These are phyloP conservation scores for Botrytis sinoallii DNA, from an alignment of 2,329 filamentous ascomycete genomes.

Conservation along the genomic window DNA sequence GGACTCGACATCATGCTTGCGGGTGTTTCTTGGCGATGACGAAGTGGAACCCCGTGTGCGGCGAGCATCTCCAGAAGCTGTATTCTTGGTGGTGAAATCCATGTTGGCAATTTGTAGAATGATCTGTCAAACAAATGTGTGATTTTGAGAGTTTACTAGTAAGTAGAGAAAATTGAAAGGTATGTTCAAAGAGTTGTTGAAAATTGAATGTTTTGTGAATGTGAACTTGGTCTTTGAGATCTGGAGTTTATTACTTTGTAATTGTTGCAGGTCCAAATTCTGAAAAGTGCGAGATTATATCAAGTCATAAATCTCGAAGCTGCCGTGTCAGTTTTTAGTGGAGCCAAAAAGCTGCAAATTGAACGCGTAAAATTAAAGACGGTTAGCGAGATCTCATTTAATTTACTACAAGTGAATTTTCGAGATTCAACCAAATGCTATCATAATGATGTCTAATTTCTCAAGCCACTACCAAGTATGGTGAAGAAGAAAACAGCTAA, in stretches of 20 bases:
- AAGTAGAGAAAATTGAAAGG: not conserved
- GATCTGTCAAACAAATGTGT: not conserved
- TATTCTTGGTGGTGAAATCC: not conserved
- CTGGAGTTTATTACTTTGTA: not conserved
- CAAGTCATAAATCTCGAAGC: not conserved
- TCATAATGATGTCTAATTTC: not conserved
- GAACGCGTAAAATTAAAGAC: not conserved
- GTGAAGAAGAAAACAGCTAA: not conserved
- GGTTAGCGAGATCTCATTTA: not conserved
- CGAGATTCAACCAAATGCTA: not conserved
- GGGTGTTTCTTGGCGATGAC: not conserved
- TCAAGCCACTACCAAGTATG: not conserved
- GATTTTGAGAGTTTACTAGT: not conserved
- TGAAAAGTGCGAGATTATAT: not conserved
- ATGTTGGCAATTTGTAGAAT: not conserved
- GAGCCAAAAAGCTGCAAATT: not conserved
- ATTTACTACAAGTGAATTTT: not conserved
- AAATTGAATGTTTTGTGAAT: not conserved
- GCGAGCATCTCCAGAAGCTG: not conserved
- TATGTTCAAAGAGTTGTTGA: not conserved
- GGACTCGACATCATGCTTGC: not conserved
- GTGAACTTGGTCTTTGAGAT: not conserved
- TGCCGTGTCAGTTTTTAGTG: not conserved
- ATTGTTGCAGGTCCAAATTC: not conserved
- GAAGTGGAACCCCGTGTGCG: not conserved